A percentile compares a stretch with the other conserved stretches of the same genome.
These are phyloP conservation scores for Cephaloascus fragrans DNA, from an alignment of 805 yeast species.

Conservation along the genomic window DNA sequence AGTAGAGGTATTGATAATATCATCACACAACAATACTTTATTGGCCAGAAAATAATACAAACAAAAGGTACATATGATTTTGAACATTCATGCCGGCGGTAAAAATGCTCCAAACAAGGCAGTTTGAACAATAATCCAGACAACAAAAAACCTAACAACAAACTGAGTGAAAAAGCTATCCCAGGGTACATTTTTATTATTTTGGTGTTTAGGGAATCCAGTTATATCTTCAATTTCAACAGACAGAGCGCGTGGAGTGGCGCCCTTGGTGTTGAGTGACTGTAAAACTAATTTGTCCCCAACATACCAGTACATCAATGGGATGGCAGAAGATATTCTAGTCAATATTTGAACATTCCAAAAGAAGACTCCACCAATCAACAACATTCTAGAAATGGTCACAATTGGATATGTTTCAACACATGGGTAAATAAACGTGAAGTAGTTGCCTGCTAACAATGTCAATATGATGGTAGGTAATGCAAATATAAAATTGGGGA, in stretches of 20 bases:
- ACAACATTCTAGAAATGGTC: slow-evolving; percentile 29
- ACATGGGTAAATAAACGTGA: slow-evolving; percentile 22
- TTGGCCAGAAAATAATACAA: too few species aligned
- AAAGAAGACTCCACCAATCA: slow-evolving; percentile 41
- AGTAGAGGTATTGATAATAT: too few species aligned
- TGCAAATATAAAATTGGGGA: slow-evolving; percentile 76
- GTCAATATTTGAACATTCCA: slow-evolving; percentile 87
- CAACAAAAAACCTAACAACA: too few species aligned
- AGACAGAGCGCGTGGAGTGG: too few species aligned
- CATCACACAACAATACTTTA: too few species aligned
- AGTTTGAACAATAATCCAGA: slow-evolving; percentile 65
- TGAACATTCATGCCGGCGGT: slow-evolving; percentile 71
- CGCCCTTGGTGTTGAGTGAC: too few species aligned
- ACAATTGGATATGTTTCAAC: slow-evolving; percentile 26
- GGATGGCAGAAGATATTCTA: slow-evolving; percentile 69
- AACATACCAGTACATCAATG: slow-evolving; percentile 66
- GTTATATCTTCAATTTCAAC: slow-evolving; percentile 5
- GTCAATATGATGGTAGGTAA: slow-evolving; percentile 53
- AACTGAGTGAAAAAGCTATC: too few species aligned
- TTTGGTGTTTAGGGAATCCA: slow-evolving; percentile 3
- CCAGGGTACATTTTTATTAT: slow-evolving; percentile 15
- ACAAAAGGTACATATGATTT: too few species aligned
- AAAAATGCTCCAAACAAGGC: slow-evolving; percentile 70
- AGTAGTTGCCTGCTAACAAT: slow-evolving; percentile 25
- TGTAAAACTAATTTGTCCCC: slow-evolving; percentile 29